Percentiles rank a stretch among this genome's conserved stretches.
Evolutionary conservation across 148 eudicot species (phyloP).

Genomic region (Selenicereus undatus): DNA sequence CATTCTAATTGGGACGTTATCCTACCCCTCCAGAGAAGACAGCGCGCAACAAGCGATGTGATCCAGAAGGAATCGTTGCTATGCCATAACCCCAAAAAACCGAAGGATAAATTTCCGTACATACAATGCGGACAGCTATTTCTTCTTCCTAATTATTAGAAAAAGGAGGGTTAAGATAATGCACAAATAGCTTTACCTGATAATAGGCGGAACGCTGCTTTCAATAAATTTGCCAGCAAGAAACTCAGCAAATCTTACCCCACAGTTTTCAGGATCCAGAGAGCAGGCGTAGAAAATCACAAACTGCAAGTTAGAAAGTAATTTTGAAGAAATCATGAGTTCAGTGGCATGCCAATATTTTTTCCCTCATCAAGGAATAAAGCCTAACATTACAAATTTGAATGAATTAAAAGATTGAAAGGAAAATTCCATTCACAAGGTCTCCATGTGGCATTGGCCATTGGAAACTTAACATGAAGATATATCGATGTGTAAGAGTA

Average conservation of each 20-base stretch:
- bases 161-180: neutral
- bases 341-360: neutral
- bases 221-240: constrained; percentile 51
- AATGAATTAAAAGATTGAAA: neutral
- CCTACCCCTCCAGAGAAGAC: neutral
- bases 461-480: neutral
- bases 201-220: constrained; percentile 32
- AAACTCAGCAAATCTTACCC: constrained; percentile 49
- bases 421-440: neutral
- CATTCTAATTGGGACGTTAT: too few species aligned
- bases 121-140: too few species aligned
- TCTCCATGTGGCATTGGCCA: neutral
- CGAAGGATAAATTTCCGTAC: too few species aligned
- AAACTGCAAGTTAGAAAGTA: constrained; percentile 55
- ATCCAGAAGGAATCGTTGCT: too few species aligned
- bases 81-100: too few species aligned
- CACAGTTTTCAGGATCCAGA: constrained; percentile 79
- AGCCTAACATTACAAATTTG: neutral
- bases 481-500: neutral
- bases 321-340: neutral
- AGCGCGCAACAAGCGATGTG: too few species aligned
- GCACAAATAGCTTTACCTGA: constrained; percentile 48
- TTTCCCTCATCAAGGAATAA: neutral
- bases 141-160: too few species aligned
- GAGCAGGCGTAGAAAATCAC: constrained; percentile 93